Percentiles rank a stretch among this genome's conserved stretches.
Evolutionary conservation across 1,139 yeast genomes (phyloP).

Genomic region (Zhuliangozyma blackwelliae): DNA sequence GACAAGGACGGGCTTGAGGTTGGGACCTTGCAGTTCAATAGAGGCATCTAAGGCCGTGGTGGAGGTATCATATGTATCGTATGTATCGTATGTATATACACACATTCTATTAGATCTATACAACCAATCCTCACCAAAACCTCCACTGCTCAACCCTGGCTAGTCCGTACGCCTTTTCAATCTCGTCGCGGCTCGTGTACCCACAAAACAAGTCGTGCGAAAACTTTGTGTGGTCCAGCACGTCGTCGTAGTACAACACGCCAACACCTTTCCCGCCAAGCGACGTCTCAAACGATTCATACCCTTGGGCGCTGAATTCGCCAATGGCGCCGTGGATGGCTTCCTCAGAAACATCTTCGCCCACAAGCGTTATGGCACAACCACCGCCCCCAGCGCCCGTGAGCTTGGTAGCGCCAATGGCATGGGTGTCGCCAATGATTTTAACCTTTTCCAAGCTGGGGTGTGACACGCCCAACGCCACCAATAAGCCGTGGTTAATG

Average conservation of each 20-base stretch:
- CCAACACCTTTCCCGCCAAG: constrained; percentile 92
- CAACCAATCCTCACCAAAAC: constrained; percentile 43
- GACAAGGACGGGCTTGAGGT: constrained; percentile 62
- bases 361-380: constrained; percentile 84
- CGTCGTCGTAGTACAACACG: constrained; percentile 26
- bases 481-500: constrained; percentile 84
- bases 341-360: constrained; percentile 39
- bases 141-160: constrained; percentile 46
- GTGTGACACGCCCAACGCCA: constrained; percentile 87
- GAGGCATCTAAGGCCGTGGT: constrained; percentile 62
- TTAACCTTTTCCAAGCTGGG: constrained; percentile 77
- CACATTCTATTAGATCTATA: no score
- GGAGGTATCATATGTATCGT: constrained; percentile 1
- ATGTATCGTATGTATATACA: constrained; percentile 2
- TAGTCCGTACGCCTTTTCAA: constrained; percentile 46
- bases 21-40: constrained; percentile 70
- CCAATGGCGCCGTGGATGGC: constrained; percentile 31
- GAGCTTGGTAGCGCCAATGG: constrained; percentile 82
- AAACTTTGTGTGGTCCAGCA: constrained; percentile 13
- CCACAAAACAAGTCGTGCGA: constrained; percentile 35
- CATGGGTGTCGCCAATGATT: constrained; percentile 53
- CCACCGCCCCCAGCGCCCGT: constrained; percentile 99
- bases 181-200: constrained; percentile 38
- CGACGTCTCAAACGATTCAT: constrained; percentile 74
- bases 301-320: constrained; percentile 47